Percentiles rank a stretch among this genome's conserved stretches.
Evolutionary conservation across 2,329 filamentous ascomycete genomes (phyloP).

Genomic region (Leptographium wingfieldii): DNA sequence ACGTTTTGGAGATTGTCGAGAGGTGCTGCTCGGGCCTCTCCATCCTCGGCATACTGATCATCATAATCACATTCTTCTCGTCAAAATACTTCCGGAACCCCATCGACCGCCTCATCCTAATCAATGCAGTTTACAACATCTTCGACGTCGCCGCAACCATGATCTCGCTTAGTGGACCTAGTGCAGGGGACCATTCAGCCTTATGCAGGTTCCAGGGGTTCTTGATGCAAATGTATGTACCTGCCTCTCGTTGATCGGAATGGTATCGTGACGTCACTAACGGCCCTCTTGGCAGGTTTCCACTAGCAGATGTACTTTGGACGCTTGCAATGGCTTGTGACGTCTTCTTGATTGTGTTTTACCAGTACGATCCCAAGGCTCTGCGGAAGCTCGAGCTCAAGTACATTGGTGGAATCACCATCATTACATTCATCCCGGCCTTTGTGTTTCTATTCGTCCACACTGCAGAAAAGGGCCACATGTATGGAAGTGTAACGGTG

Average conservation of each 20-base stretch:
- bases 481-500: slow-evolving; percentile 24
- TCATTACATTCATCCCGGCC: slow-evolving; percentile 21
- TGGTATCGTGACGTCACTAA: neutral
- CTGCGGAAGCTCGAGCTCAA: slow-evolving; percentile 20
- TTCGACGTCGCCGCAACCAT: slow-evolving; percentile 25
- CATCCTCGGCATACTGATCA: slow-evolving; percentile 20
- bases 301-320: slow-evolving; percentile 24
- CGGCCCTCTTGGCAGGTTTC: slow-evolving; percentile 18
- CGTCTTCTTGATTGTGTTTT: slow-evolving; percentile 23
- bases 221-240: slow-evolving; percentile 22
- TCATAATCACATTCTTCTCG: slow-evolving; percentile 19
- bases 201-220: slow-evolving; percentile 26
- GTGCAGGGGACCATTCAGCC: slow-evolving; percentile 19
- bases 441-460: slow-evolving; percentile 21
- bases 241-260: neutral
- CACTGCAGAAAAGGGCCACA: slow-evolving; percentile 18
- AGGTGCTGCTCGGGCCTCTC: slow-evolving; percentile 20
- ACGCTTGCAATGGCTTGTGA: slow-evolving; percentile 24
- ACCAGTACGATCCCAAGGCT: slow-evolving; percentile 19
- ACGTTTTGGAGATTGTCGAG: slow-evolving; percentile 17
- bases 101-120: slow-evolving; percentile 25
- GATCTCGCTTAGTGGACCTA: slow-evolving; percentile 24
- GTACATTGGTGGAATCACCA: slow-evolving; percentile 19
- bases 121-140: slow-evolving; percentile 24
- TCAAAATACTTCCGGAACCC: slow-evolving; percentile 24